A percentile compares a stretch with the other conserved stretches of the same genome.
phyloP scores from a whole-genome alignment of 2,329 filamentous ascomycete genomes.

The Neurospora sp. region DNA sequence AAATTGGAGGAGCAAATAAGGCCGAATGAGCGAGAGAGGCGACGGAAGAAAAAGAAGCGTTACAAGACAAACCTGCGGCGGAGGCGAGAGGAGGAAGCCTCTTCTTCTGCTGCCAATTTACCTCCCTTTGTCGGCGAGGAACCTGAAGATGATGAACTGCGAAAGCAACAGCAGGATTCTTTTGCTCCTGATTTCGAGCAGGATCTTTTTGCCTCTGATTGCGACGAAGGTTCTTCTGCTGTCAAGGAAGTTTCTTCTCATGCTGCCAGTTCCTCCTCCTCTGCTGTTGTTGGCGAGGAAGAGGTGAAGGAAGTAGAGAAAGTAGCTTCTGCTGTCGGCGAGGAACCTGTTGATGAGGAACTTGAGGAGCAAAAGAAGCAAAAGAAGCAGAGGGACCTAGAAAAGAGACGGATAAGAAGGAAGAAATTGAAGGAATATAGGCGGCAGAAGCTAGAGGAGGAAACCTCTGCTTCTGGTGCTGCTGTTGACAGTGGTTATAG shows the following conservation, averaged over 20 bases:
- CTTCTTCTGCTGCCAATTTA: neutral
- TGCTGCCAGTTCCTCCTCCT: too few relatives aligned
- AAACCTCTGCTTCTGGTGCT: neutral
- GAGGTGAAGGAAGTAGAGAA: neutral
- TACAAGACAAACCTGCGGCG: too few relatives aligned
- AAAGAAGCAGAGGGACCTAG: neutral
- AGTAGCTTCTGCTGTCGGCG: too few relatives aligned
- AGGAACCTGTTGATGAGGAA: neutral
- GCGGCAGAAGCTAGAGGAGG: neutral
- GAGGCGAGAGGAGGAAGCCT: too few relatives aligned
- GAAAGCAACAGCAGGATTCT: too few relatives aligned
- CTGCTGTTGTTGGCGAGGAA: neutral
- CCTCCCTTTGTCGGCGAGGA: too few relatives aligned
- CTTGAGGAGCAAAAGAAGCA: neutral
- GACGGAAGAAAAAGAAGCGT: too few relatives aligned
- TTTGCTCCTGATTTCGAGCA: too few relatives aligned
- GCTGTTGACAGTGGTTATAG: neutral
- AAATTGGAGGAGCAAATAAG: too few relatives aligned
- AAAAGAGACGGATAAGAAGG: neutral
- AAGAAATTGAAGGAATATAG: too few relatives aligned
- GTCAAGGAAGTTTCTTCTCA: neutral
- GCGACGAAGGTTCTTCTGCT: neutral
- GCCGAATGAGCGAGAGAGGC: too few relatives aligned
- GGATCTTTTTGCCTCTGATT: neutral
- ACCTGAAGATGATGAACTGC: too few relatives aligned